Conservation (phyloP, 345 rosid species). For the Microcos paniculata region DNA sequence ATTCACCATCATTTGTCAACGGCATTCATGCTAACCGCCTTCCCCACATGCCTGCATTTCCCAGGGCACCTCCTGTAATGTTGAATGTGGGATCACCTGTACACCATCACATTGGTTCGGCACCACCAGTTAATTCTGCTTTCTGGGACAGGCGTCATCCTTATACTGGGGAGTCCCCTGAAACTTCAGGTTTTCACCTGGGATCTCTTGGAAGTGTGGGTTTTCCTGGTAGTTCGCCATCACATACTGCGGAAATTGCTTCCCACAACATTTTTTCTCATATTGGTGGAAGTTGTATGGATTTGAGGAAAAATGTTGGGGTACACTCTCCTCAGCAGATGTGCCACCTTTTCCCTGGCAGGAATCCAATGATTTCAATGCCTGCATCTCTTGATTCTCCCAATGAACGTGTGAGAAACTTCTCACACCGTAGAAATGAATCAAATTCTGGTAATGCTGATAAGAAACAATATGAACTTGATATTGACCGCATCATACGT, state of each 20-base stretch:
- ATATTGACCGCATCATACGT: conserved; percentile 65
- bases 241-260: conserved; percentile 68
- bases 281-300: conserved; percentile 54
- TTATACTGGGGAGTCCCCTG: conserved; percentile 75
- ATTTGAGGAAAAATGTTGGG: conserved; percentile 54
- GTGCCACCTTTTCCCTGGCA: conserved; percentile 65
- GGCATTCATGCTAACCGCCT: conserved; percentile 56
- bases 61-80: conserved; percentile 64
- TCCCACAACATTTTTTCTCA: conserved; percentile 56
- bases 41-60: conserved; percentile 59
- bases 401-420: conserved; percentile 66
- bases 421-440: conserved; percentile 77
- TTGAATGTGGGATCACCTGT: conserved; percentile 57
- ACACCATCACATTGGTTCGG: conserved; percentile 84
- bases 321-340: conserved; percentile 72
- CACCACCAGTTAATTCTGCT: conserved; percentile 68
- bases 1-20: conserved; percentile 70
- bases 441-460: conserved; percentile 62
- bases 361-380: conserved; percentile 62
- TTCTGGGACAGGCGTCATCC: conserved; percentile 78
- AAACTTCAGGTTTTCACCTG: conserved; percentile 65
- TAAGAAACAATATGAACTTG: conserved; percentile 89
- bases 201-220: conserved; percentile 70
- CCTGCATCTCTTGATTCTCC: conserved; percentile 68
- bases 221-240: conserved; percentile 60